Conservation (phyloP, 2,329 filamentous ascomycete species). For the Teratosphaeria epicoccoides region DNA sequence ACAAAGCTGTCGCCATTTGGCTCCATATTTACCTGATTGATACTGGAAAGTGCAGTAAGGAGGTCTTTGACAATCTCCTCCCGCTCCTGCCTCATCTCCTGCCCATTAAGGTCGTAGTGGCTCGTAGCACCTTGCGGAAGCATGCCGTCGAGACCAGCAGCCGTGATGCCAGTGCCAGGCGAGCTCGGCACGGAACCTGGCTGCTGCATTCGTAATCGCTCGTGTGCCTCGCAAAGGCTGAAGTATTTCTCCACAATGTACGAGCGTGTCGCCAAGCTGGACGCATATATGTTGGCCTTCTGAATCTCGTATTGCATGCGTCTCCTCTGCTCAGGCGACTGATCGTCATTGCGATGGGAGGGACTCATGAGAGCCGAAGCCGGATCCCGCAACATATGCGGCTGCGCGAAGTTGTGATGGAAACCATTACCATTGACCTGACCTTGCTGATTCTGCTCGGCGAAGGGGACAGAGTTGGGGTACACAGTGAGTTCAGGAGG, state of each 20-base stretch:
- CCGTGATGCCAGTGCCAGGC: slow-evolving; percentile 23
- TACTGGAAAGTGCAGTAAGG: slow-evolving; percentile 61
- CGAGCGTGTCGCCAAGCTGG: slow-evolving; percentile 68
- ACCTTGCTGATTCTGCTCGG: slow-evolving; percentile 11
- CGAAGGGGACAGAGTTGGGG: slow-evolving; percentile 28
- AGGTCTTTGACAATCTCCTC: slow-evolving; percentile 74
- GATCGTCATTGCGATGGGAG: slow-evolving; percentile 17
- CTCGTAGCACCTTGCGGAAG: slow-evolving; percentile 21
- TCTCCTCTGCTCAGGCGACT: slow-evolving; percentile 30
- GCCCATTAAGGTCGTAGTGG: slow-evolving; percentile 41
- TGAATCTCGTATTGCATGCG: slow-evolving; percentile 74
- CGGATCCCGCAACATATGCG: slow-evolving; percentile 15
- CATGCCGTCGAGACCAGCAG: slow-evolving; percentile 28
- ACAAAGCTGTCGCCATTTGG: slow-evolving; percentile 55
- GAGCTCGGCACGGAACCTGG: slow-evolving; percentile 29
- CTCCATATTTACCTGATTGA: slow-evolving; percentile 79
- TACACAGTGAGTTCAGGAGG: slow-evolving; percentile 58
- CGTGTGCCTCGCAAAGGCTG: slow-evolving; percentile 57
- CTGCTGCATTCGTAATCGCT: slow-evolving; percentile 29
- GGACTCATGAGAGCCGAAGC: slow-evolving; percentile 24
- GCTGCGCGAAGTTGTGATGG: slow-evolving; percentile 15
- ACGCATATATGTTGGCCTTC: slow-evolving; percentile 81
- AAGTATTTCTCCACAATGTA: slow-evolving; percentile 83
- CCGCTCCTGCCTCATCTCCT: slow-evolving; percentile 62
- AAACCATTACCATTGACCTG: slow-evolving; percentile 13